phyloP scores from a whole-genome alignment of 2,329 filamentous ascomycete species.

The Dendryphion nanum region DNA sequence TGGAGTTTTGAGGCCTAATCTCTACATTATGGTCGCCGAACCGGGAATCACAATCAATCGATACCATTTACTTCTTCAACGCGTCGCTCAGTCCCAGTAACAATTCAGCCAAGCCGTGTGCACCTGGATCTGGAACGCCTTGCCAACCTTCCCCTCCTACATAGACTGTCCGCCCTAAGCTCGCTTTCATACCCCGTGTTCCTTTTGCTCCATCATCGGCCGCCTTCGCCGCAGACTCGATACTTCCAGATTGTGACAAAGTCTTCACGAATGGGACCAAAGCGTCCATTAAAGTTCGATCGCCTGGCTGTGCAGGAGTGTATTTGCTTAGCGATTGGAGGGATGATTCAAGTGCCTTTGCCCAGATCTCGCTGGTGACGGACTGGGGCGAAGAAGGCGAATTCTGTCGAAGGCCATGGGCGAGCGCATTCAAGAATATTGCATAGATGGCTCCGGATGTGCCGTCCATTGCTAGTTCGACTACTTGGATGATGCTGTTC shows the following conservation, averaged over 20 bases:
- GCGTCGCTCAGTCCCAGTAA: constrained; percentile 71
- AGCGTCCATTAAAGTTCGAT: constrained; percentile 88
- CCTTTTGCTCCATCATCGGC: constrained; percentile 73
- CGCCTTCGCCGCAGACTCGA: constrained; percentile 72
- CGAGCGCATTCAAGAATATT: constrained; percentile 87
- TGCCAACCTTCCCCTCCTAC: constrained; percentile 73
- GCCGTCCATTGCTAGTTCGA: constrained; percentile 71
- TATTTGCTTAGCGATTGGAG: constrained; percentile 67
- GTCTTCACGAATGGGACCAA: constrained; percentile 81
- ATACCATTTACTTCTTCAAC: constrained; percentile 35
- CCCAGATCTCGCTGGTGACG: constrained; percentile 56
- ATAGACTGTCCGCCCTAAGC: constrained; percentile 79
- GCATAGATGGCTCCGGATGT: constrained; percentile 76
- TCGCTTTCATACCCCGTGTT: constrained; percentile 91
- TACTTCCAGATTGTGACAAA: constrained; percentile 62
- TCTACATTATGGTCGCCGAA: constrained; percentile 31
- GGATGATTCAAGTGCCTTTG: constrained; percentile 68
- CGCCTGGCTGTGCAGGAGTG: constrained; percentile 84
- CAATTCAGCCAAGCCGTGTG: constrained; percentile 79
- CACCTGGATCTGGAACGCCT: constrained; percentile 71
- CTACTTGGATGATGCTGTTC: constrained; percentile 59
- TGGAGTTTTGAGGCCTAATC: constrained; percentile 31
- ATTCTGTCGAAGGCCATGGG: constrained; percentile 63
- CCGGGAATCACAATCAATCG: constrained; percentile 24
- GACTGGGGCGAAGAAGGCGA: constrained; percentile 45